Base-by-base conservation (phyloP, 805 yeast genomes). In the Candida awuae region DNA sequence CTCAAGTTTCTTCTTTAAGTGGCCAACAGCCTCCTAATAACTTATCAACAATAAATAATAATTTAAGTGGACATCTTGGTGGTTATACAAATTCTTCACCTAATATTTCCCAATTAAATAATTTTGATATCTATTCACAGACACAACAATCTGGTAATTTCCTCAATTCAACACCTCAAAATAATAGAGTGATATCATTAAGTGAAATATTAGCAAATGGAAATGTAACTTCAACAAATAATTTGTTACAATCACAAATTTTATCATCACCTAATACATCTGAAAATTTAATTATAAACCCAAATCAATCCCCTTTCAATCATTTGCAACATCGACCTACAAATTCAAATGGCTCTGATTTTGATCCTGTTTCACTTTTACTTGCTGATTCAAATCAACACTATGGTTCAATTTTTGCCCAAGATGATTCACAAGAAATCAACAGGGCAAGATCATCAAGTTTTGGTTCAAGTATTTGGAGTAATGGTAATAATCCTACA, bases 401-500 rank as follows among this genome's bases (percentile, higher is more conserved):
- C 12, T 36, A 36, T 25, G 29, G 29, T 6, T 29, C 29, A 13
- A 19, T 36, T 16, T 38, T 38, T 27, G 41, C 20, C 8, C 8
- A 26, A 10, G 25, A 23, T 26, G 32, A 28, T 14, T 14, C 19
- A 12, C 29, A 29, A 20, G 32, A 18, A 10, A 34, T 13, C 22
- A 26, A 26, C 18, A 48, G 65, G 29, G 61, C 46, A 6, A 49
- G 65, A 40, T 59, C 63, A 42, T 52, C 59, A 1, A 58, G 63
- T 45, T 56, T 58, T 47, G 59, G 64, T 1, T 54, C 62, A 9
- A 59, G 63, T 40, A 60, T 58, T 29, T 58, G 63, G 63, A 61
- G 58, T 35, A 53, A 49, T 34, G 52, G 50, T 14, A 45, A 40
- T 17, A 45, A 25, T 21, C 16, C 33, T 6, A 32, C 38, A 41